Evolutionary conservation across 2,329 filamentous ascomycete genomes (phyloP).

Genomic region (Emergomyces africanus): DNA sequence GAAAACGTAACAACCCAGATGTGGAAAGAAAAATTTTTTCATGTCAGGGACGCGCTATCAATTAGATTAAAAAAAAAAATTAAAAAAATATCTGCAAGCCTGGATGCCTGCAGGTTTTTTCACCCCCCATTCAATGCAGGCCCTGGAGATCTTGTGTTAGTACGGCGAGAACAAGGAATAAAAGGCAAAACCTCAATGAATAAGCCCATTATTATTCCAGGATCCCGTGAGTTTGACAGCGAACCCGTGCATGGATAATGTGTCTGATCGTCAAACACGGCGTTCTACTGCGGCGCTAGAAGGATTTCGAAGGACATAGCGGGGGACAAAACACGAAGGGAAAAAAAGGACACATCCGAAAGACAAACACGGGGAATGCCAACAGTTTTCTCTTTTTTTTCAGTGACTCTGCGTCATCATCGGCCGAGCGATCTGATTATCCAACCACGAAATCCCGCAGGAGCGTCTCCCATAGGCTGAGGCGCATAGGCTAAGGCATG

Average conservation of each 20-base stretch:
- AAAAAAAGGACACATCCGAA: background rate
- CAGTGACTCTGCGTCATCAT: background rate
- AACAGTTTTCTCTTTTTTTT: background rate
- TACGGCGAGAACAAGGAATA: background rate
- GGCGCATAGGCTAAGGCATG: background rate
- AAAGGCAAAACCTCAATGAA: background rate
- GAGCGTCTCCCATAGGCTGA: background rate
- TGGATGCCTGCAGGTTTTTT: background rate
- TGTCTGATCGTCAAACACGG: background rate
- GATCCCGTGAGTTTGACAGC: background rate
- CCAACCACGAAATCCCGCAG: background rate
- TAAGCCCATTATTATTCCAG: background rate
- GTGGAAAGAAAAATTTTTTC: background rate
- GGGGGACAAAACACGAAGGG: background rate
- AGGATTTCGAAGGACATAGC: background rate
- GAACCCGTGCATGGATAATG: background rate
- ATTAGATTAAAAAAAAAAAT: background rate
- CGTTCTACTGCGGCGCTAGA: background rate
- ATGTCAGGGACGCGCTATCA: conserved; percentile 1
- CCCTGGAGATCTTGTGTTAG: background rate
- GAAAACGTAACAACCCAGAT: background rate
- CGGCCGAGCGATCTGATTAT: background rate
- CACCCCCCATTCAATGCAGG: background rate
- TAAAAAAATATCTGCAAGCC: background rate
- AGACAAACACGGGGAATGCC: background rate